Percentiles rank a stretch among this genome's conserved stretches.
Evolutionary conservation across 148 eudicot species (phyloP).

Genomic region (Talinum fruticosum): DNA sequence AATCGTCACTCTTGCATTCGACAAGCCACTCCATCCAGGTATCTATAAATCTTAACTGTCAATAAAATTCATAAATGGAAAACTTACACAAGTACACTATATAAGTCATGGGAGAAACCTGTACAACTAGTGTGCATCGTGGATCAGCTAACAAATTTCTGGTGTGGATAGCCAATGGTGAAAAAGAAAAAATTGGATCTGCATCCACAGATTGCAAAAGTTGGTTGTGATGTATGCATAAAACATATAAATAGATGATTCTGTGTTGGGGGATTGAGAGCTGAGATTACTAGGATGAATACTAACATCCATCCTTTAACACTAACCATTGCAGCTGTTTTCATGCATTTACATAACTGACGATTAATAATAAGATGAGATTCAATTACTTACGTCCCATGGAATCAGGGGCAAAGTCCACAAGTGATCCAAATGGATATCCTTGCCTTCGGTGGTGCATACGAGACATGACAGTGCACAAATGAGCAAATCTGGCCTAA

Average conservation of each 20-base stretch:
- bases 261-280: no score
- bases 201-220: slow-evolving; percentile 18
- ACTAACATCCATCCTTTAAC: not conserved
- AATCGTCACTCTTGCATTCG: slow-evolving; percentile 97
- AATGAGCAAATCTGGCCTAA: slow-evolving; percentile 94
- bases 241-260: no score
- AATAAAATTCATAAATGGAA: slow-evolving; percentile 30
- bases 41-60: slow-evolving; percentile 52
- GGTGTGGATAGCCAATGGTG: slow-evolving; percentile 97
- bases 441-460: slow-evolving; percentile 98
- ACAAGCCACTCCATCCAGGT: slow-evolving; percentile 99
- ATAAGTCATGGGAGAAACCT: slow-evolving; percentile 44
- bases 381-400: slow-evolving; percentile 82
- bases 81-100: slow-evolving; percentile 10
- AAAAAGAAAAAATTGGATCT: slow-evolving; percentile 99
- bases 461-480: slow-evolving; percentile 93
- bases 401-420: slow-evolving; percentile 93
- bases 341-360: not conserved
- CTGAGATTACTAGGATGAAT: no score
- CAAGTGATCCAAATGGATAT: slow-evolving; percentile 94
- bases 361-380: not conserved
- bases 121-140: slow-evolving; percentile 90
- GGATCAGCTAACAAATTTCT: slow-evolving; percentile 90
- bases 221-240: not conserved
- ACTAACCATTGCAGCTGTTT: not conserved